These are phyloP conservation scores for Fragosphaeria purpurea DNA, from an alignment of 2,329 filamentous ascomycete species.

Conservation along the genomic window DNA sequence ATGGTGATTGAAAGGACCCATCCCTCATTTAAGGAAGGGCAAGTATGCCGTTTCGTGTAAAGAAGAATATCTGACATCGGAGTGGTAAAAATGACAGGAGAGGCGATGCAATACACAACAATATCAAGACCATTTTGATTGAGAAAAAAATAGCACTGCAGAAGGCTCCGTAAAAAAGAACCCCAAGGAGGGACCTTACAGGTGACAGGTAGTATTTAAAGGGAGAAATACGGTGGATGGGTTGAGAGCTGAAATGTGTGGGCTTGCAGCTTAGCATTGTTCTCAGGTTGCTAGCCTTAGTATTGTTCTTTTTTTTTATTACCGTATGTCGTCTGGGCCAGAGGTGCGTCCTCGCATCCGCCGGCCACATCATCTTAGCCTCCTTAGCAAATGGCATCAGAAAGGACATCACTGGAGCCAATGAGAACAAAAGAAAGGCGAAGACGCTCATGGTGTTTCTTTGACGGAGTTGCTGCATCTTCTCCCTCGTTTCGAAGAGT, in stretches of 20 bases:
- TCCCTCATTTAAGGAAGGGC: no score
- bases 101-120: not conserved
- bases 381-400: not conserved
- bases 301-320: conserved; percentile 7
- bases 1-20: not conserved
- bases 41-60: no score
- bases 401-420: not conserved
- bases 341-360: not conserved
- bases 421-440: no score
- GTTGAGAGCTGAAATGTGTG: not conserved
- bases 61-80: no score
- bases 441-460: no score
- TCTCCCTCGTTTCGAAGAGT: not conserved
- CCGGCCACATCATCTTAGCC: not conserved
- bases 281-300: conserved; percentile 6
- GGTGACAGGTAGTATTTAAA: not conserved
- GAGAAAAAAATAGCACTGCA: not conserved
- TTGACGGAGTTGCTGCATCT: not conserved
- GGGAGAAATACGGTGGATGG: not conserved
- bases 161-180: not conserved
- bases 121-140: not conserved
- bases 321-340: not conserved
- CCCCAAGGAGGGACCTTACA: not conserved
- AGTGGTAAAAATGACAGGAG: no score
- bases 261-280: conserved; percentile 7